A percentile compares a stretch with the other conserved stretches of the same genome.
Conservation (phyloP, 2,329 filamentous ascomycete genomes). For the Orbilia quercus region DNA sequence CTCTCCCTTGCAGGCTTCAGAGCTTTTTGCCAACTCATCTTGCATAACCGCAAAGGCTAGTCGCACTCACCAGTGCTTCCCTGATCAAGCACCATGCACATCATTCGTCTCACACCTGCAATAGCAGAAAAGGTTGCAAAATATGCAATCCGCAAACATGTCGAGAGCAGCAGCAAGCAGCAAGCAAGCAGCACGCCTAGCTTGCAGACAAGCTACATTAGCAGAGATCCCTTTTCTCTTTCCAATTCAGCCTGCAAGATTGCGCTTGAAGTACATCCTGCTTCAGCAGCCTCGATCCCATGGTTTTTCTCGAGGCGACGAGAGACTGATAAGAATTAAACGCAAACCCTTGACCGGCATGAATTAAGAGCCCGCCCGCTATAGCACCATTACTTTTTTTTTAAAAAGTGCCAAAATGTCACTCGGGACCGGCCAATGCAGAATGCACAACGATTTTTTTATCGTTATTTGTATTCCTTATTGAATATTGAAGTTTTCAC, state of each 20-base stretch:
- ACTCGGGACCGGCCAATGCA: no score
- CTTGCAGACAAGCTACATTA: neutral
- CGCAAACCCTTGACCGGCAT: no score
- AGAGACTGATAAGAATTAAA: neutral
- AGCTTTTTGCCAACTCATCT: constrained; percentile 55
- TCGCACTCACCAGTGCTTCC: constrained; percentile 34
- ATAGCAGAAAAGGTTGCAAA: constrained; percentile 27
- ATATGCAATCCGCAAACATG: constrained; percentile 26
- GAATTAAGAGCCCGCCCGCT: no score
- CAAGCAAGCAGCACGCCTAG: neutral
- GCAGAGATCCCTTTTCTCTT: neutral
- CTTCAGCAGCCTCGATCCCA: neutral
- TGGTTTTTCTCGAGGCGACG: neutral
- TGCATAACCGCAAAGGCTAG: constrained; percentile 56
- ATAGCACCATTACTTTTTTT: no score
- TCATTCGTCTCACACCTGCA: constrained; percentile 55
- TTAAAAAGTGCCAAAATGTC: no score
- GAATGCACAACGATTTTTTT: no score
- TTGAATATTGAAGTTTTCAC: no score
- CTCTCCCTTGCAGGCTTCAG: constrained; percentile 46
- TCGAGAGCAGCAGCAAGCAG: constrained; percentile 1
- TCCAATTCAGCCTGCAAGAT: constrained; percentile 6
- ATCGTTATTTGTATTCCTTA: no score
- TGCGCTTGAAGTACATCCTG: constrained; percentile 4
- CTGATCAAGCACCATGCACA: constrained; percentile 55